These are phyloP conservation scores for Sphaerulina musiva DNA, from an alignment of 2,329 filamentous ascomycete species.

Conservation along the genomic window DNA sequence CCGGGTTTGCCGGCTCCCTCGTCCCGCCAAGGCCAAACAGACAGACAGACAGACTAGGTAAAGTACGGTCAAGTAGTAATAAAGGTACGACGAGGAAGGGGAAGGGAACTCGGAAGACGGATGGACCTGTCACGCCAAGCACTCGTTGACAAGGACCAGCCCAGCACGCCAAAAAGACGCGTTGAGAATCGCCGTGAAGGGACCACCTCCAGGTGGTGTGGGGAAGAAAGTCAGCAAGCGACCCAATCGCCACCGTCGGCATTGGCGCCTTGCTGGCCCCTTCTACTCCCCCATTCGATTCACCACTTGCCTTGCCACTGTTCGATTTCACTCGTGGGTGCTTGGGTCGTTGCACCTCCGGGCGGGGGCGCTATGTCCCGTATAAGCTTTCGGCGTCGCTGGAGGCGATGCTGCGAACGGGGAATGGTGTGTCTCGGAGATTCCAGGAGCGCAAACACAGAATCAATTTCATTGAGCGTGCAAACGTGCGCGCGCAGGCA, in stretches of 20 bases:
- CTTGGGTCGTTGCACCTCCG: constrained; percentile 3
- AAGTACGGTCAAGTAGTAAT: too few relatives aligned
- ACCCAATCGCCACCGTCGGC: constrained; percentile 5
- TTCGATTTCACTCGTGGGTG: constrained; percentile 13
- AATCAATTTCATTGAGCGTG: not conserved
- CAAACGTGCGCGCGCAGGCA: not conserved
- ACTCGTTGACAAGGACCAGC: not conserved
- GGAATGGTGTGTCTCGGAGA: constrained; percentile 13
- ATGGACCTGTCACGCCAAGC: constrained; percentile 1
- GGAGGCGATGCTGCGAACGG: constrained; percentile 12
- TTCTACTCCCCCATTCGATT: not conserved
- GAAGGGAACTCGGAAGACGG: not conserved
- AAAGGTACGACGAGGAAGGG: too few relatives aligned
- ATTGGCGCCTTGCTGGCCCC: constrained; percentile 2
- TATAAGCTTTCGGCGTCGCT: constrained; percentile 13
- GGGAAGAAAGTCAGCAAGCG: constrained; percentile 5
- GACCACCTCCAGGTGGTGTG: constrained; percentile 3
- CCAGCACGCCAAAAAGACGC: not conserved
- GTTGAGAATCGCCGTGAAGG: constrained; percentile 9
- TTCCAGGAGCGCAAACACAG: not conserved
- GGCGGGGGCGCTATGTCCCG: constrained; percentile 1
- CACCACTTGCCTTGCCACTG: not conserved
- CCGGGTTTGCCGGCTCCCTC: not conserved
- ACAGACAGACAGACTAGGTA: too few relatives aligned
- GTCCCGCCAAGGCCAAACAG: not conserved